phyloP scores from a whole-genome alignment of 768 basidiomycete genomes.

The Leccinum olivaceopallidum region DNA sequence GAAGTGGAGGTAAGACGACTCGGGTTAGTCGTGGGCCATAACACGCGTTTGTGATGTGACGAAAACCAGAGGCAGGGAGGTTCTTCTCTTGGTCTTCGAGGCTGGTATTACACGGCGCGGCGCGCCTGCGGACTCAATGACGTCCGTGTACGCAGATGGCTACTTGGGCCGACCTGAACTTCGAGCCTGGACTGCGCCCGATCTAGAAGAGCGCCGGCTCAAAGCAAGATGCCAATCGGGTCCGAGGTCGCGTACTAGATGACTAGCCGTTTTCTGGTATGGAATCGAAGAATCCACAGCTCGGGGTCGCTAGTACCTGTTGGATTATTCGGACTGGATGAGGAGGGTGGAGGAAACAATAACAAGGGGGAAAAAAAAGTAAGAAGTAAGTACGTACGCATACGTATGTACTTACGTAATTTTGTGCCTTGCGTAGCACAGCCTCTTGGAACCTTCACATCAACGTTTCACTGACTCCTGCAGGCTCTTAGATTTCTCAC shows the following conservation, averaged over 20 bases:
- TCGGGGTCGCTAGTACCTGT: too few relatives aligned
- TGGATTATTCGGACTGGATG: too few relatives aligned
- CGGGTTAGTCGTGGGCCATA: not conserved
- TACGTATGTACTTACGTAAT: too few relatives aligned
- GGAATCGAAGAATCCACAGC: not conserved
- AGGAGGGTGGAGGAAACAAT: not conserved
- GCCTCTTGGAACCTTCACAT: not conserved
- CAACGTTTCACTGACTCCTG: not conserved
- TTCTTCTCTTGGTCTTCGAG: not conserved
- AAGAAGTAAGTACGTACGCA: too few relatives aligned
- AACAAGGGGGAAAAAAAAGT: not conserved
- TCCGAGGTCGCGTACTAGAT: not conserved
- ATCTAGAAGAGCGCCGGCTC: not conserved
- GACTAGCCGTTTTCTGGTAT: not conserved
- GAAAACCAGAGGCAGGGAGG: not conserved
- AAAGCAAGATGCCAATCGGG: not conserved
- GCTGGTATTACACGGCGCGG: not conserved
- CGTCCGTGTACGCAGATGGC: not conserved
- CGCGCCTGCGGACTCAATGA: not conserved
- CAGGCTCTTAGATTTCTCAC: not conserved
- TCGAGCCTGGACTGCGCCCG: not conserved
- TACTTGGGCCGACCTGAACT: not conserved
- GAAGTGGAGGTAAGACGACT: not conserved
- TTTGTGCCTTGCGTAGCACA: not conserved
- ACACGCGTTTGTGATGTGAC: not conserved